Base-by-base conservation (phyloP, 2,329 filamentous ascomycete genomes). In the Pestalotiopsis sp. region DNA sequence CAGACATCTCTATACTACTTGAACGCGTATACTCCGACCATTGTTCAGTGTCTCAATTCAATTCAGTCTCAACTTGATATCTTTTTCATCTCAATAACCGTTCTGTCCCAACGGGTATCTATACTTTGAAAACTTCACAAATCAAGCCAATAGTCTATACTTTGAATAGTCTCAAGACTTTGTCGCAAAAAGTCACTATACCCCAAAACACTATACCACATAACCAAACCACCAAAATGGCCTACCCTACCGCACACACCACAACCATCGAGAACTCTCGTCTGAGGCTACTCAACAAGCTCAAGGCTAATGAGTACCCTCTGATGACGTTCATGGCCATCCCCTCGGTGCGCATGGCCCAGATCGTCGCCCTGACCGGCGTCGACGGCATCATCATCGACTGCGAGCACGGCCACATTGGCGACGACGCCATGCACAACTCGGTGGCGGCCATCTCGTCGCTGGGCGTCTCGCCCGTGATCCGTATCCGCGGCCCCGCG, bases 371-470 rank as follows among this genome's bases (percentile, higher is more conserved):
- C 31, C 27, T 63, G 31, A 63, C 60, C 36, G 60, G 60, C 31
- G 60, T 63, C 38, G 60, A 63, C 38, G 60, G 60, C 38, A 63
- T 63, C 31, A 63, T 63, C 23, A 63, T 63, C 31, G 60, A 63
- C 36, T 63, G 60, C 23, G 60, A 63, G 36, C 60, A 63, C 60
- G 60, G 60, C 14, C 60, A 63, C 60, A 63, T 63, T 41, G 60
- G 60, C 20, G 60, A 63, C 36, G 60, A 63, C n/a, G 25, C 60
- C 36, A 63, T 63, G 60, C 60, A 63, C 60, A 63, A 63, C 60
- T 63, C 60, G 3, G 60, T 63, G 14, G 60, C 60, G 2, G 60
- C 60, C n/a, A 63, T 63, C 27, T 63, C 60, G 14, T 25, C 60
- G 13, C 31, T 63, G 13, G 60, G 60, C 3, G 60, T 63, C 25